Evolutionary conservation across 2,329 filamentous ascomycete genomes (phyloP), one percentile per base, ranked within the genome.

Genomic region (Xylariaceae sp.): DNA sequence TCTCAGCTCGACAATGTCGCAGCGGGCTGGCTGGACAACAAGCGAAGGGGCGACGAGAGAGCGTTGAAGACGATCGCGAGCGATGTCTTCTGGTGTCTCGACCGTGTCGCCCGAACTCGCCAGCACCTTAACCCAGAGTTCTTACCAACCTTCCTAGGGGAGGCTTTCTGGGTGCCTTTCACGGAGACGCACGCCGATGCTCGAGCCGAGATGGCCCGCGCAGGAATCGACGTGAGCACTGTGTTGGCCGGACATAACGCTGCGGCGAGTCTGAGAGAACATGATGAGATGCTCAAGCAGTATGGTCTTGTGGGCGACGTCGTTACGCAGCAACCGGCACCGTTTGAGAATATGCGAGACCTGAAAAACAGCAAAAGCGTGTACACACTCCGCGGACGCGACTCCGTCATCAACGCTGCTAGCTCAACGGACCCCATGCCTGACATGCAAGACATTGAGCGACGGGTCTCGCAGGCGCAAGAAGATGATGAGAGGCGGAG

Each of bases 1-100:
- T 57, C 52, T 34, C 49, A 50, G 38, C 43, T 61, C 7, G 59
- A 62, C 16, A 47, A 56, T 11, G 46, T 59, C 3, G 53, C 56
- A 2, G 52, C 50, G 2, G 55, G 52, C 3, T 60, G 48, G 28
- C 37, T 55, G 1, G 47, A 57, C 4, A 36, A 44, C 34, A 33
- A 19, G 9, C 22, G 15, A 2, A 34, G 38, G 2, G 45, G 40
- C 9, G 34, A 43, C 16, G 44, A 49, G 29, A 18, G 32, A 3
- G 45, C 45, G 4, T 37, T 59, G 1, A 4, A 13, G 3, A 45
- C 38, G 0, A 48, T 60, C 6, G 50, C 52, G 1, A 16, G 29
- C 1, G 59, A 62, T 16, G 32, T 60, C 1, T 53, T 57, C 31
- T 57, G 50, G 45, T 45, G 38, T 2, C 53, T 61, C 0, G 41